A percentile compares a stretch with the other conserved stretches of the same genome.
phyloP scores from a whole-genome alignment of 805 yeast genomes.

The Pichia paraexigua region DNA sequence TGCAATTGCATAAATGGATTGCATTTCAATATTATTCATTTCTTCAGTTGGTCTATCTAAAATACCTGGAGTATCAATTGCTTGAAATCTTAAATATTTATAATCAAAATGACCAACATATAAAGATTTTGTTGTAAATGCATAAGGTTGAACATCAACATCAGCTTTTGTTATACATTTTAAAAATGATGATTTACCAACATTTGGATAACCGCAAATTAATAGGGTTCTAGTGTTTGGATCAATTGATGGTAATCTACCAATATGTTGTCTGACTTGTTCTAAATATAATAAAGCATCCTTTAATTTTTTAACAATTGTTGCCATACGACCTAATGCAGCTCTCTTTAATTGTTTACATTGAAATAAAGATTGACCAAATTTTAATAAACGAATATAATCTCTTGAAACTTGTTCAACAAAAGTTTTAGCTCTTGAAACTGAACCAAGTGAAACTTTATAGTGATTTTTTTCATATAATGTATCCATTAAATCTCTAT shows the following conservation, averaged over 20 bases:
- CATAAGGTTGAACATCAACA: slow-evolving; percentile 98
- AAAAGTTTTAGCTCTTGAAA: slow-evolving; percentile 86
- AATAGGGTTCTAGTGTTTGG: slow-evolving; percentile 97
- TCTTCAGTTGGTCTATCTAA: slow-evolving; percentile 98
- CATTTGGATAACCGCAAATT: slow-evolving; percentile 98
- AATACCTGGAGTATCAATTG: slow-evolving; percentile 98
- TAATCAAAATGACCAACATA: slow-evolving; percentile 99
- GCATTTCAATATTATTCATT: slow-evolving; percentile 99
- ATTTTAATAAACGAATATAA: slow-evolving; percentile 86
- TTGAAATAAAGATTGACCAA: slow-evolving; percentile 96
- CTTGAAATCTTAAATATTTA: slow-evolving; percentile 95
- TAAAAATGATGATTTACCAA: slow-evolving; percentile 95
- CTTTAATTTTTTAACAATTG: slow-evolving; percentile 89
- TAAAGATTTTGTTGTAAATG: slow-evolving; percentile 95
- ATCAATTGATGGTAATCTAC: slow-evolving; percentile 95
- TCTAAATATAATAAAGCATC: slow-evolving; percentile 91
- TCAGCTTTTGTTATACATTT: slow-evolving; percentile 93
- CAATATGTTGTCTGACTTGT: slow-evolving; percentile 98
- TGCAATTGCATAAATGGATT: slow-evolving; percentile 96
- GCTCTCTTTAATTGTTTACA: slow-evolving; percentile 98
- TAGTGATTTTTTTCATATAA: slow-evolving; percentile 96
- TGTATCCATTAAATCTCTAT: slow-evolving; percentile 96
- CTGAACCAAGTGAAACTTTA: slow-evolving; percentile 91
- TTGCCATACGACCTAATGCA: slow-evolving; percentile 99
- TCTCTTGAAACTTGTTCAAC: slow-evolving; percentile 96